Evolutionary conservation across 805 yeast genomes (phyloP), one percentile per base, ranked within the genome.

Genomic region (Ogataea polymorpha): DNA sequence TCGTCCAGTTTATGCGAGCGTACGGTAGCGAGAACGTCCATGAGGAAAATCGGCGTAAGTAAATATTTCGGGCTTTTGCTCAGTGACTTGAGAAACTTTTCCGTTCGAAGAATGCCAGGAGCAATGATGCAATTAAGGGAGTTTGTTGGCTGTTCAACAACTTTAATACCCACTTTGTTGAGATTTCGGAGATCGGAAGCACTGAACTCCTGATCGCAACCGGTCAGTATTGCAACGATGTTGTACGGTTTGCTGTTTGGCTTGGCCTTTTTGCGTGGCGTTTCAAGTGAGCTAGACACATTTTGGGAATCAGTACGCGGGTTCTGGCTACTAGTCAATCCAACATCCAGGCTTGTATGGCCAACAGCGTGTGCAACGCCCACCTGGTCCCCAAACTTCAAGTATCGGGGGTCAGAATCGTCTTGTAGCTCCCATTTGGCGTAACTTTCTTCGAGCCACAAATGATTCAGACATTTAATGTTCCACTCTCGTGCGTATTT

Each of bases 401-500:
- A 57, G 59, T 77, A 86, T 23, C 75, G 67, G 3, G 75, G 68
- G 12, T 60, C 54, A 0, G 63, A 51, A 4, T 61, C 71, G 32
- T 79, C 77, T 49, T 74, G 71, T 5, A 70, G 49, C 37, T 63
- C 65, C 90, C 93, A 85, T 33, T 71, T 61, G 0, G 74, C 67
- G 47, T 72, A 91, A 30, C 88, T 75, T 40, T 86, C 90, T 55
- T 91, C 98, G 11, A 91, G 62, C 99, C 99, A 91, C 11, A 81
- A 56, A 61, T 88, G 96, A 55, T 85, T 89, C 1, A 86, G 80
- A 2, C 83, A 68, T 23, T 71, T 70, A 16, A 86, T 64, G 3
- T 61, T 50, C 96, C 96, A 89, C 46, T 72, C 71, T 25, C 67
- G 57, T 0, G 93, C 95, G 13, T 89, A 87, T 9, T 72, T 74